Evolutionary conservation across 345 rosid genomes (phyloP).

Genomic region (Passiflora organensis): DNA sequence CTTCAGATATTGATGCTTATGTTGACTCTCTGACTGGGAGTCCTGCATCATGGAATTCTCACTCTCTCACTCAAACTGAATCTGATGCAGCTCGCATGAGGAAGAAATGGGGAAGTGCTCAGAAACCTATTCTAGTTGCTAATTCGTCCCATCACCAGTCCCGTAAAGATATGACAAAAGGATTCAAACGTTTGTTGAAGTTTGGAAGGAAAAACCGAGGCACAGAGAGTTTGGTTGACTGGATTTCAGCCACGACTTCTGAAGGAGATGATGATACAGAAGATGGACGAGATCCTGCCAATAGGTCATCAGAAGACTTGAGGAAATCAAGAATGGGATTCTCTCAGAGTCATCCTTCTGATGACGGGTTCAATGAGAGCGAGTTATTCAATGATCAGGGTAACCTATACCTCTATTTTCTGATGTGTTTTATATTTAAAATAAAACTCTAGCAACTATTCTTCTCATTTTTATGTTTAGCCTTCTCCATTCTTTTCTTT

Average conservation of each 20-base stretch:
- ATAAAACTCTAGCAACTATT: no score
- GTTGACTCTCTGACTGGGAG: conserved; percentile 86
- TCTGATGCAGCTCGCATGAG: conserved; percentile 82
- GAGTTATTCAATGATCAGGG: conserved; percentile 81
- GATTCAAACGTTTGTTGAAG: conserved; percentile 83
- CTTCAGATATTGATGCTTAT: conserved; percentile 78
- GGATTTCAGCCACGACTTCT: conserved; percentile 97
- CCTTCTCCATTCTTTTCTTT: neutral
- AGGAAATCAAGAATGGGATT: conserved; percentile 96
- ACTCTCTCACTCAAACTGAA: no score
- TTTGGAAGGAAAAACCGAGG: conserved; percentile 91
- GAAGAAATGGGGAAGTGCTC: conserved; percentile 98
- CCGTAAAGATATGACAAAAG: conserved; percentile 81
- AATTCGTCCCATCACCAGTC: conserved; percentile 63
- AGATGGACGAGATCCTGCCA: conserved; percentile 79
- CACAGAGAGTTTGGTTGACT: conserved; percentile 66
- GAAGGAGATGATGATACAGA: conserved; percentile 99
- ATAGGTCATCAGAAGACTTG: conserved; percentile 84
- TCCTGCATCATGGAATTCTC: conserved; percentile 85
- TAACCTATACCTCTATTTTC: conserved; percentile 24
- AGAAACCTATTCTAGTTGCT: conserved; percentile 62
- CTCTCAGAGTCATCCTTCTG: conserved; percentile 60
- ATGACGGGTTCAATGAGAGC: conserved; percentile 68
- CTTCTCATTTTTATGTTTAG: neutral
- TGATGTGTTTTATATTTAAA: neutral